Evolutionary conservation across 495 filamentous ascomycete species (phyloP).

Genomic region (Ascobolus immersus): DNA sequence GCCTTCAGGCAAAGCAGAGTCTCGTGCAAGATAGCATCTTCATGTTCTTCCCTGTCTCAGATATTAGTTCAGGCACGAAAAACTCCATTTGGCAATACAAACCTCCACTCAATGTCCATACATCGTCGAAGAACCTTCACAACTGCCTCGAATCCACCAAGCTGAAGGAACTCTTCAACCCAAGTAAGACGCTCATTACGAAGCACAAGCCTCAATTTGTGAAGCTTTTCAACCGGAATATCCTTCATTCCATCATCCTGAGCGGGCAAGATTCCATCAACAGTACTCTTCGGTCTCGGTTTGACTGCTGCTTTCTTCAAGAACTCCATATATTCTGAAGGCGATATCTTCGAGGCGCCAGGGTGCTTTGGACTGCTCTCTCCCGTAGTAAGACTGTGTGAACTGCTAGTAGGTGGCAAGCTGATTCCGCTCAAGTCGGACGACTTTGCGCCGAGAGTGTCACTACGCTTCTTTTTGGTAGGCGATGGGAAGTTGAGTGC

Average conservation of each 20-base stretch:
- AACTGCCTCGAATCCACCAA: constrained; percentile 81
- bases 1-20: constrained; percentile 82
- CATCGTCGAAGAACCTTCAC: constrained; percentile 65
- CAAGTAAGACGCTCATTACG: constrained; percentile 86
- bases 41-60: constrained; percentile 62
- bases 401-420: too few relatives aligned
- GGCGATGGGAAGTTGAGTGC: too few relatives aligned
- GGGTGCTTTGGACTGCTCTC: constrained; percentile 1
- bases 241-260: constrained; percentile 21
- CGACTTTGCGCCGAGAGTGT: too few relatives aligned
- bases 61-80: constrained; percentile 3
- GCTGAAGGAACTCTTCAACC: constrained; percentile 71
- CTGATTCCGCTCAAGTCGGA: too few relatives aligned
- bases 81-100: constrained; percentile 16
- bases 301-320: constrained; percentile 54
- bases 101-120: constrained; percentile 92
- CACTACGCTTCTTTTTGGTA: too few relatives aligned
- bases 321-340: constrained; percentile 55
- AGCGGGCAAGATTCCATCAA: constrained; percentile 8
- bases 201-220: constrained; percentile 72
- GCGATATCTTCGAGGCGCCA: constrained; percentile 15
- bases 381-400: not conserved
- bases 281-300: too few relatives aligned
- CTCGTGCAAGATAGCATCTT: constrained; percentile 79
- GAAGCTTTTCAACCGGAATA: constrained; percentile 76